phyloP scores from a whole-genome alignment of 31 red algal genomes.

The Endocladia muricata region DNA sequence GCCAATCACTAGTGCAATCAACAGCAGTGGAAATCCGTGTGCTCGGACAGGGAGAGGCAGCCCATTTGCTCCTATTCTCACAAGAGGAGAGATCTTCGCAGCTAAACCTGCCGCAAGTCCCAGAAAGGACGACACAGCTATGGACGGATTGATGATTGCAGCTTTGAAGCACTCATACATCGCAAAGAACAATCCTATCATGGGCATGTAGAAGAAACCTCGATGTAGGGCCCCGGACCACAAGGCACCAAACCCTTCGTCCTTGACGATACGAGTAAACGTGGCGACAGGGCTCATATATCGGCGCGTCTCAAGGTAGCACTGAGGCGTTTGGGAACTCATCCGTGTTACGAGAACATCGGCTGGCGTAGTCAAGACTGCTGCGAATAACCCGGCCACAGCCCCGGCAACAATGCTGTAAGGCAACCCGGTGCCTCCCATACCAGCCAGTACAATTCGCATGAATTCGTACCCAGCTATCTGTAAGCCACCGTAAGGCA shows the following conservation, averaged over 20 bases:
- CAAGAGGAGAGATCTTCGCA: too few relatives aligned
- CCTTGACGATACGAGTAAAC: constrained; percentile 4
- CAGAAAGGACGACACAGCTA: neutral
- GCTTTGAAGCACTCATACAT: constrained; percentile 57
- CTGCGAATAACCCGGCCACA: constrained; percentile 58
- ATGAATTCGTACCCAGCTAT: constrained; percentile 62
- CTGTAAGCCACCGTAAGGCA: constrained; percentile 71
- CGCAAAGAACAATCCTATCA: constrained; percentile 76
- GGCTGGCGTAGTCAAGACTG: constrained; percentile 57
- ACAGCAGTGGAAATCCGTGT: too few relatives aligned
- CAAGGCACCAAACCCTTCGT: constrained; percentile 35
- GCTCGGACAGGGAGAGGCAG: too few relatives aligned
- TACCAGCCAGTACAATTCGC: neutral
- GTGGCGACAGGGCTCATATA: constrained; percentile 31
- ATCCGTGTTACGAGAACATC: constrained; percentile 78
- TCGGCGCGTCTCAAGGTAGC: constrained; percentile 45
- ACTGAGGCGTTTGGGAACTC: constrained; percentile 55
- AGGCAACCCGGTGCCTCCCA: constrained; percentile 13
- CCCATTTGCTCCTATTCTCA: too few relatives aligned
- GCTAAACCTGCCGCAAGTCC: neutral
- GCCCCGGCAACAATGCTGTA: constrained; percentile 58
- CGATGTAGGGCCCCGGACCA: constrained; percentile 32
- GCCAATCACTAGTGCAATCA: too few relatives aligned
- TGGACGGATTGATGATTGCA: constrained; percentile 22
- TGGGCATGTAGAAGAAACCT: constrained; percentile 66